A percentile compares a stretch with the other conserved stretches of the same genome.
Conservation (phyloP, 2,329 filamentous ascomycete species). For the Verticillium isaacii region DNA sequence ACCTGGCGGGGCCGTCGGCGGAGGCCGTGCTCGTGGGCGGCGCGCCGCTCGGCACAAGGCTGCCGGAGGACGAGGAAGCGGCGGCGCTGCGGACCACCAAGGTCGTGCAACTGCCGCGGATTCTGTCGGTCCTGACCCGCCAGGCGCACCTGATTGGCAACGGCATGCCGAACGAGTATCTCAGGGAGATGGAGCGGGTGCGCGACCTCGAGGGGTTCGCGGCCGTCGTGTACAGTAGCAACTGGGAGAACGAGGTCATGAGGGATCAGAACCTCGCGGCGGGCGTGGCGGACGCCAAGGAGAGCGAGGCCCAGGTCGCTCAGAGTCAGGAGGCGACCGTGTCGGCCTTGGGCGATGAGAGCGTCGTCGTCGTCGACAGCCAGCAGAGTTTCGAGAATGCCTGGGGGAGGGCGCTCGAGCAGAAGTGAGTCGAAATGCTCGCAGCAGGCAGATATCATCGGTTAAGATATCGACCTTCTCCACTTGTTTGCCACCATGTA, state of each 20-base stretch:
- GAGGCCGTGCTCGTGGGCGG: conserved; percentile 80
- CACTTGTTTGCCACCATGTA: background rate
- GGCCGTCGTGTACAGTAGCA: conserved; percentile 82
- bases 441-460: background rate
- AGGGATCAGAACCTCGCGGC: conserved; percentile 39
- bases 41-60: conserved; percentile 73
- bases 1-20: conserved; percentile 53
- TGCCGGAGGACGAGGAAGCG: conserved; percentile 45
- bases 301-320: conserved; percentile 13
- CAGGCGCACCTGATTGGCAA: conserved; percentile 88
- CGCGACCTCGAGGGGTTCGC: conserved; percentile 77
- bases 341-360: conserved; percentile 35
- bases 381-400: conserved; percentile 58
- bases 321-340: conserved; percentile 18
- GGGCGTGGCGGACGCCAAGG: conserved; percentile 28
- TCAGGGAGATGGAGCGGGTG: conserved; percentile 71
- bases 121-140: conserved; percentile 82
- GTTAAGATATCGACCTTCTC: background rate
- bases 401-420: conserved; percentile 61
- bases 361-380: conserved; percentile 48
- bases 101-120: conserved; percentile 69
- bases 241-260: conserved; percentile 64
- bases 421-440: conserved; percentile 11
- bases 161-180: conserved; percentile 66
- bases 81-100: conserved; percentile 43